Evolutionary conservation across 2,329 filamentous ascomycete species (phyloP).

Genomic region (Sporothrix inflata): DNA sequence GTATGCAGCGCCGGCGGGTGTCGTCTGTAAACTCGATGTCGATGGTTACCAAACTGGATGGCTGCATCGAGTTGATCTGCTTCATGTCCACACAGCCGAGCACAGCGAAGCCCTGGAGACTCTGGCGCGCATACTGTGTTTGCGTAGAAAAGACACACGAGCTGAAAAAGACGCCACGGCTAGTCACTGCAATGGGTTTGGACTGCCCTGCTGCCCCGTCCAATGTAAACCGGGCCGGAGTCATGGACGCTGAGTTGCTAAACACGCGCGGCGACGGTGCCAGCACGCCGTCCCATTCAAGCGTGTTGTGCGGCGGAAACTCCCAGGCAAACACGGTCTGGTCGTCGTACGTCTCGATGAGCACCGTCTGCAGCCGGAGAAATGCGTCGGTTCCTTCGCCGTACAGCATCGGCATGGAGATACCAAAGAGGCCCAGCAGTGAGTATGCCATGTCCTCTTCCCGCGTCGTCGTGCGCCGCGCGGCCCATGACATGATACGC

Average conservation of each 20-base stretch:
- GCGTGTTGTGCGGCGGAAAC: background rate
- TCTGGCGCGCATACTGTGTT: background rate
- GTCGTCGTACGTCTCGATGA: conserved; percentile 31
- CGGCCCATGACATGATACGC: conserved; percentile 34
- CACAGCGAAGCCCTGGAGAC: background rate
- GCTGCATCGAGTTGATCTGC: background rate
- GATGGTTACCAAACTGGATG: background rate
- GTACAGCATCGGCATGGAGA: conserved; percentile 34
- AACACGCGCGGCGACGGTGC: background rate
- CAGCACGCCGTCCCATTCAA: conserved; percentile 10
- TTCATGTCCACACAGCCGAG: conserved; percentile 1
- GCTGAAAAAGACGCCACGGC: conserved; percentile 3
- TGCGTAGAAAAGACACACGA: background rate
- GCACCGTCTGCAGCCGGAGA: conserved; percentile 33
- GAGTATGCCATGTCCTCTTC: conserved; percentile 35
- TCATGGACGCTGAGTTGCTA: background rate
- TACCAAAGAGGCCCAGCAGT: conserved; percentile 34
- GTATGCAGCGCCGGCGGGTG: background rate
- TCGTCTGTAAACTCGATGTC: conserved; percentile 5
- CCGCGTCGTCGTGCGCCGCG: conserved; percentile 28
- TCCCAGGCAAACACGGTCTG: conserved; percentile 37
- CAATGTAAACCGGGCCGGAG: background rate
- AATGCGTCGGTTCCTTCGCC: conserved; percentile 34
- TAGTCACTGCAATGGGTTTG: background rate
- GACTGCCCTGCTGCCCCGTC: background rate